A percentile compares a stretch with the other conserved stretches of the same genome.
Evolutionary conservation across 164 flowering plant genomes (phyloP).

Genomic region (Litsea cubeba): DNA sequence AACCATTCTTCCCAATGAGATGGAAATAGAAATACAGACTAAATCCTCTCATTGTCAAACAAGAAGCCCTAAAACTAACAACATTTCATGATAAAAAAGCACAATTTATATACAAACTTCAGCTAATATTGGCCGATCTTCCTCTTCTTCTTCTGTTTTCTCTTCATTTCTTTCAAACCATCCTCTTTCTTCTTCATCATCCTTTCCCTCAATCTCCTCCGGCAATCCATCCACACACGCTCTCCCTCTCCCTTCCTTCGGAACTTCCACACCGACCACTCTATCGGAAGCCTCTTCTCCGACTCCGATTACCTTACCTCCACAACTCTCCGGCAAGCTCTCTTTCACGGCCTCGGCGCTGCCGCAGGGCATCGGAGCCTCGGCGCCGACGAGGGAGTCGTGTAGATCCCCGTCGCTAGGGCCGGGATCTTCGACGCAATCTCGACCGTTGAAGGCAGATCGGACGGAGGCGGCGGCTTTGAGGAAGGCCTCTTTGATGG

Average conservation of each 20-base stretch:
- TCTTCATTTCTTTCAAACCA: neutral
- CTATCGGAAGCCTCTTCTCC: conserved; percentile 9
- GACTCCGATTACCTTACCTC: conserved; percentile 18
- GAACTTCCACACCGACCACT: conserved; percentile 14
- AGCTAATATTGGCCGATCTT: conserved; percentile 22
- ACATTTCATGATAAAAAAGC: too few relatives aligned
- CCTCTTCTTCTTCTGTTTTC: conserved; percentile 12
- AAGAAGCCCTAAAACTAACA: too few relatives aligned
- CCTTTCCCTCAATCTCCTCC: conserved; percentile 24
- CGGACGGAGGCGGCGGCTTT: conserved; percentile 70
- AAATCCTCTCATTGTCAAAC: too few relatives aligned
- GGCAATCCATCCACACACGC: conserved; percentile 38
- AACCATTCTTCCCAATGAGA: too few relatives aligned
- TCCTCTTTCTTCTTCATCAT: conserved; percentile 9
- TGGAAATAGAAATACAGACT: too few relatives aligned
- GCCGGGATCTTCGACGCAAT: conserved; percentile 37
- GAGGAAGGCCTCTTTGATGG: conserved; percentile 75
- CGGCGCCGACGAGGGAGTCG: conserved; percentile 34
- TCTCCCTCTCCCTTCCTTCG: conserved; percentile 8
- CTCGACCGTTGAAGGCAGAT: conserved; percentile 20
- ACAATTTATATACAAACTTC: conserved; percentile 18
- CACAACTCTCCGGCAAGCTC: conserved; percentile 15
- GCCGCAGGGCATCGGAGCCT: conserved; percentile 27
- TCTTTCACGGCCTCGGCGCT: conserved; percentile 35
- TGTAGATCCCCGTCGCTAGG: conserved; percentile 18